A percentile compares a stretch with the other conserved stretches of the same genome.
phyloP scores from a whole-genome alignment of 225 moss, liverwort and hornwort genomes.

The Ulota crispa region DNA sequence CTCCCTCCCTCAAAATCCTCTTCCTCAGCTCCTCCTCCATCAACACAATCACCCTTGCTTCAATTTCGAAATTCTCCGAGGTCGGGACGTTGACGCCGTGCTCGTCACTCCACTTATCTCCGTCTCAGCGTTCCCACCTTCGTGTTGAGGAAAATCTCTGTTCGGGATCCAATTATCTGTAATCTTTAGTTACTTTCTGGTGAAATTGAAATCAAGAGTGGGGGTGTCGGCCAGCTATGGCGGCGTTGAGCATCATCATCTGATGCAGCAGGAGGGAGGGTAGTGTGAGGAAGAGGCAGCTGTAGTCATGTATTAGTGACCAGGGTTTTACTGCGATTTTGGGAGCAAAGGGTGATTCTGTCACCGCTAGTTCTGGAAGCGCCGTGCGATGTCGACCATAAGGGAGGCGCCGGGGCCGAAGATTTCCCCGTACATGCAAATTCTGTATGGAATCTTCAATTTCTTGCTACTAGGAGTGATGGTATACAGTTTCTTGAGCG shows the following conservation, averaged over 20 bases:
- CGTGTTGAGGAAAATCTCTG: neutral
- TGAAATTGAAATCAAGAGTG: neutral
- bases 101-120: neutral
- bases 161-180: neutral
- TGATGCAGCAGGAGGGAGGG: neutral
- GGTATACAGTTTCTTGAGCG: slow-evolving; percentile 37
- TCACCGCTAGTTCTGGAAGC: neutral
- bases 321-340: neutral
- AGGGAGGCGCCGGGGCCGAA: slow-evolving; percentile 37
- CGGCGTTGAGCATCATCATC: neutral
- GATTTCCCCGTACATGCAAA: slow-evolving; percentile 40
- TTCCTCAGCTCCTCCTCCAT: neutral
- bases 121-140: neutral
- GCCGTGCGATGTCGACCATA: slow-evolving; percentile 41
- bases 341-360: neutral
- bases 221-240: neutral
- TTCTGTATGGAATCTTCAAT: slow-evolving; percentile 46
- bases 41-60: neutral
- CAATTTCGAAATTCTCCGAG: neutral
- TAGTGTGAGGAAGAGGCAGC: neutral
- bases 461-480: slow-evolving; percentile 25
- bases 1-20: neutral
- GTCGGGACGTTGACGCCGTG: neutral
- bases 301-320: neutral
- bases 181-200: neutral